phyloP scores from a whole-genome alignment of 805 yeast species.

The Sugiyamaella chiloensis region DNA sequence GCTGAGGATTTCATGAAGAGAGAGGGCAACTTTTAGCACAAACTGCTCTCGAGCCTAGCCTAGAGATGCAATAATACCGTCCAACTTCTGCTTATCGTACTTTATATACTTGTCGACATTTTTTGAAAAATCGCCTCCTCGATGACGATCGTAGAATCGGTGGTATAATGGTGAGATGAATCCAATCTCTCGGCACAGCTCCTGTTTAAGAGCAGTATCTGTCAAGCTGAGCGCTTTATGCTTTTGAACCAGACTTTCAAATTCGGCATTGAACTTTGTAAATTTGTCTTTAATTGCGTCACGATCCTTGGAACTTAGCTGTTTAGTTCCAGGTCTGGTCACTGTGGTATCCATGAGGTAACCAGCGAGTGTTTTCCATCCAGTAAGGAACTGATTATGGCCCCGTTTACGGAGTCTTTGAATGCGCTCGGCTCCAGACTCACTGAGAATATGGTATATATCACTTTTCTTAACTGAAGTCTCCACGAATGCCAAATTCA shows the following conservation, averaged over 20 bases:
- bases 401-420: conserved; percentile 71
- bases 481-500: conserved; percentile 71
- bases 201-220: conserved; percentile 61
- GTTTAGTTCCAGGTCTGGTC: conserved; percentile 49
- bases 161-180: conserved; percentile 81
- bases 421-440: conserved; percentile 58
- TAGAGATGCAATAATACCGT: conserved; percentile 36
- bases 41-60: conserved; percentile 4
- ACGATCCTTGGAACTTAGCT: conserved; percentile 61
- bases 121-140: conserved; percentile 66
- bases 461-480: conserved; percentile 54
- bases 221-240: conserved; percentile 64
- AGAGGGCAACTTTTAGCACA: conserved; percentile 16
- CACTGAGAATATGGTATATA: conserved; percentile 47
- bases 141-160: conserved; percentile 77
- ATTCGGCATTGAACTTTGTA: conserved; percentile 72
- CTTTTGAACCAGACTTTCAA: conserved; percentile 69
- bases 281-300: conserved; percentile 83
- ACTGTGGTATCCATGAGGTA: conserved; percentile 77
- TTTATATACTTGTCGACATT: conserved; percentile 68
- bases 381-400: conserved; percentile 62
- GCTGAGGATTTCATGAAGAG: conserved; percentile 29
- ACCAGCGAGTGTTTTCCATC: conserved; percentile 77
- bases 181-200: conserved; percentile 64
- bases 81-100: conserved; percentile 45